Evolutionary conservation across 23 red algal species (phyloP), one percentile per base, ranked within the genome.

Genomic region (Chondrus crispus): DNA sequence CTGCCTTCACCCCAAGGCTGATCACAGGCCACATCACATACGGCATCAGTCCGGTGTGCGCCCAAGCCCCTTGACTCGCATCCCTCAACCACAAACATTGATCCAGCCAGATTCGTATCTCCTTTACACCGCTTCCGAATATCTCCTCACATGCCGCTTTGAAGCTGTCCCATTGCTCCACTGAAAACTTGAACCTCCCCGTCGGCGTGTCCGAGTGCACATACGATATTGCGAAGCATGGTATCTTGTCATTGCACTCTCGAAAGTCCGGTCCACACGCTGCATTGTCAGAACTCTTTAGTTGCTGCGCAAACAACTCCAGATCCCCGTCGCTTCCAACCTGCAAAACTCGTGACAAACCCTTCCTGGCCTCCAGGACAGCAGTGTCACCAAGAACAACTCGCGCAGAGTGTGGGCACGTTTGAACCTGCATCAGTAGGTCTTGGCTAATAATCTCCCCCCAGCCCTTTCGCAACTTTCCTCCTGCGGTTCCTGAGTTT

Each of bases 61-160:
- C 79, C 79, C 79, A 83, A 83, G 30, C 62, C 13, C 46, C 79
- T 58, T 39, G 46, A 37, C 79, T 83, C 46, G 79, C 79, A 60
- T 83, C 79, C 5, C 52, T 47, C 42, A 83, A 20, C 79, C 79
- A 83, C 47, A 83, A 54, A 83, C 79, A 83, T 62, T 83, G 79
- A 62, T 83, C 79, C 49, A 83, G 52, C 79, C 79, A 83, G 9
- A 83, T 20, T 22, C 79, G 46, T 41, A 52, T 62, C 36, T 58
- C 36, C 32, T 55, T 52, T 9, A 83, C 46, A 18, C 79, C 79
- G 35, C 49, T 53, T 33, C 36, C 52, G 38, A 35, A 35, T 40
- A 83, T 12, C 48, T 47, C 79, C 36, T 39, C n/a, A n/a, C 57
- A 22, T 33, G 52, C 52, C 24, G 45, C 20, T 11, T 83, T 47